Evolutionary conservation across 192 early-diverging fungal species (phyloP), one percentile per base, ranked within the genome.

Genomic region (Chytriomyces hyalinus): DNA sequence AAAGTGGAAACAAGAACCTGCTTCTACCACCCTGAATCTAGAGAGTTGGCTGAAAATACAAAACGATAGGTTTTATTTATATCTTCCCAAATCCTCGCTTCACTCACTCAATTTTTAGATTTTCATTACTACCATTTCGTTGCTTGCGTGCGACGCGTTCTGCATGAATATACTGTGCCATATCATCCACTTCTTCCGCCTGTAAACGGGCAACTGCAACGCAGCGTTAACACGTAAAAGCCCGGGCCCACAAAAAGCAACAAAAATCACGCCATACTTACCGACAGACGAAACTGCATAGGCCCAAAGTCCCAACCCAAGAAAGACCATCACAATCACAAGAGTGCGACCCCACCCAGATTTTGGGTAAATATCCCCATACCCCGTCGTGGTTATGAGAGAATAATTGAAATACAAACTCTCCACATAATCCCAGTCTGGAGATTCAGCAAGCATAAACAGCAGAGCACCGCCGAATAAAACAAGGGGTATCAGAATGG

Each of bases 321-420:
- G 28, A 77, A 77, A 77, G 2, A 70, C 60, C 76, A 77, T 77
- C 17, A 77, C 48, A 69, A 77, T 67, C 26, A 77, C 76, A 11
- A 67, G 45, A n/a, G 66, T 77, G 22, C 76, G 65, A 13, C 76
- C 76, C 76, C 76, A 77, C 13, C 68, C 68, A 17, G 69, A 45
- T 46, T 13, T 26, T 15, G 77, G 77, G 63, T 78, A 78, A 11
- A 78, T 28, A 73, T 78, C 77, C 20, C 77, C 77, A 72, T 78
- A 78, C 15, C 77, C 77, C 5, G 69, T 78, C 22, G 77, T 78
- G 10, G 69, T 64, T 0, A 78, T 71, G 13, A 72, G 45, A 10
- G 68, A 78, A 49, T 48, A 78, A 9, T 20, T 78, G 77, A 78
- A 78, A 65, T 78, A 78, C 8, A 78, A 22, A 7, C 61, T 63